A percentile compares a stretch with the other conserved stretches of the same genome.
phyloP scores from a whole-genome alignment of 805 yeast genomes.

The Spathaspora arborariae region DNA sequence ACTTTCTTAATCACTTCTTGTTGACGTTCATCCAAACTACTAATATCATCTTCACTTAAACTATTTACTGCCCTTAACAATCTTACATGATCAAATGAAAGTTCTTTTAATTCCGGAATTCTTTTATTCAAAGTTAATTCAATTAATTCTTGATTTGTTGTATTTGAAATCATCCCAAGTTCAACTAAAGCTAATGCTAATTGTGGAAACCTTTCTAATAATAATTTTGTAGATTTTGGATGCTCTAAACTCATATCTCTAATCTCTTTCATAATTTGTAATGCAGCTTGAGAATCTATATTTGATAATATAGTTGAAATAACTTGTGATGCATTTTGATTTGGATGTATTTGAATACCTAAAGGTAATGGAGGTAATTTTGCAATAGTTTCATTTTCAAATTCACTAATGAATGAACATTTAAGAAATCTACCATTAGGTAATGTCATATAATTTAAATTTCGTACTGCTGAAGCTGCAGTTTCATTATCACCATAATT shows the following conservation, averaged over 20 bases:
- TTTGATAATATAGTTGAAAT: slow-evolving; percentile 45
- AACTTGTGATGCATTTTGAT: slow-evolving; percentile 37
- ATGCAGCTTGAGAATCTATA: slow-evolving; percentile 45
- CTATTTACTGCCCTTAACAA: slow-evolving; percentile 26
- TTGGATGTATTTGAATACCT: slow-evolving; percentile 38
- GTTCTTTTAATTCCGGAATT: slow-evolving; percentile 24
- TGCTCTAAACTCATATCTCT: slow-evolving; percentile 53
- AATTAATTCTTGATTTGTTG: slow-evolving; percentile 32
- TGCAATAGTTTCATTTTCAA: slow-evolving; percentile 17
- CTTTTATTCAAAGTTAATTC: slow-evolving; percentile 33
- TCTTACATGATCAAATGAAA: slow-evolving; percentile 31
- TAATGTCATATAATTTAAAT: slow-evolving; percentile 63
- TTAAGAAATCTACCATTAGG: slow-evolving; percentile 58
- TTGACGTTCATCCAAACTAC: slow-evolving; percentile 22
- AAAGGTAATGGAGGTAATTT: slow-evolving; percentile 38
- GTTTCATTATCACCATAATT: slow-evolving; percentile 81
- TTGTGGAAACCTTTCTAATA: slow-evolving; percentile 74
- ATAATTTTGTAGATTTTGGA: slow-evolving; percentile 55
- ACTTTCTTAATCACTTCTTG: slow-evolving; percentile 17
- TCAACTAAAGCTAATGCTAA: slow-evolving; percentile 81
- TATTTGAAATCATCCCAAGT: slow-evolving; percentile 40
- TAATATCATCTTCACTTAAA: slow-evolving; percentile 28
- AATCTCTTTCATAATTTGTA: slow-evolving; percentile 52
- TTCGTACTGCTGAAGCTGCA: slow-evolving; percentile 87
- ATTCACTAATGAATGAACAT: slow-evolving; percentile 46